These are phyloP conservation scores for Amanita pallidorosea DNA, from an alignment of 768 basidiomycete genomes.

Conservation along the genomic window DNA sequence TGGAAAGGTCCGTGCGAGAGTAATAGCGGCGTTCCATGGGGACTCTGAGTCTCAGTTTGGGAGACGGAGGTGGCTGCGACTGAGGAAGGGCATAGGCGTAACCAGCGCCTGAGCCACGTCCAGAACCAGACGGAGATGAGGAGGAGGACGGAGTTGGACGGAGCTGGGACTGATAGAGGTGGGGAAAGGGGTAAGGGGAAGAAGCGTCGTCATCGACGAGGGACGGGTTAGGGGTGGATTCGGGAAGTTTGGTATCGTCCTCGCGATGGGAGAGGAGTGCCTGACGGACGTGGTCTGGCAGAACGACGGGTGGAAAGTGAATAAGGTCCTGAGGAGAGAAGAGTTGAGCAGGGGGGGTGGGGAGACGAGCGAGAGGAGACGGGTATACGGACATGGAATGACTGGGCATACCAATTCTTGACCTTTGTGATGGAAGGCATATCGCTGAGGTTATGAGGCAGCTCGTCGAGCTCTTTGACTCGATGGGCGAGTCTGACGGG, in stretches of 20 bases:
- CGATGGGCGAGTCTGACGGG: constrained; percentile 93
- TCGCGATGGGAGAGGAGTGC: constrained; percentile 43
- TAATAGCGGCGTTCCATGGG: constrained; percentile 90
- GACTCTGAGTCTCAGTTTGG: constrained; percentile 57
- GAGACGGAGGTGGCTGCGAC: neutral
- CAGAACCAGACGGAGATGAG: constrained; percentile 2
- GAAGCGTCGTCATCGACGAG: constrained; percentile 21
- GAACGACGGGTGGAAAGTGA: constrained; percentile 66
- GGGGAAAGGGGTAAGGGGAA: constrained; percentile 9
- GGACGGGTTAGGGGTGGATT: constrained; percentile 74
- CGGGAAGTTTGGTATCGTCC: constrained; percentile 46
- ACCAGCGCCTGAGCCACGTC: neutral
- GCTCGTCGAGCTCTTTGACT: constrained; percentile 89
- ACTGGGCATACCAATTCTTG: constrained; percentile 98
- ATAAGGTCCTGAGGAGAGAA: constrained; percentile 64
- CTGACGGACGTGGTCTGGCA: constrained; percentile 58
- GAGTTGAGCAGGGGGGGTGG: neutral
- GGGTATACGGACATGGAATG: constrained; percentile 70
- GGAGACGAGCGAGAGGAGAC: neutral
- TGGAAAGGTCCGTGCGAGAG: constrained; percentile 52
- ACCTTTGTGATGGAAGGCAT: constrained; percentile 93
- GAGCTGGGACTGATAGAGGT: constrained; percentile 5
- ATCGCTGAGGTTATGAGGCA: constrained; percentile 82
- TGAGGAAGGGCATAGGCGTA: neutral
- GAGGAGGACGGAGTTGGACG: constrained; percentile 4